Conservation (phyloP, 371 early-diverging fungal genomes). For the Gilbertella persicaria region DNA sequence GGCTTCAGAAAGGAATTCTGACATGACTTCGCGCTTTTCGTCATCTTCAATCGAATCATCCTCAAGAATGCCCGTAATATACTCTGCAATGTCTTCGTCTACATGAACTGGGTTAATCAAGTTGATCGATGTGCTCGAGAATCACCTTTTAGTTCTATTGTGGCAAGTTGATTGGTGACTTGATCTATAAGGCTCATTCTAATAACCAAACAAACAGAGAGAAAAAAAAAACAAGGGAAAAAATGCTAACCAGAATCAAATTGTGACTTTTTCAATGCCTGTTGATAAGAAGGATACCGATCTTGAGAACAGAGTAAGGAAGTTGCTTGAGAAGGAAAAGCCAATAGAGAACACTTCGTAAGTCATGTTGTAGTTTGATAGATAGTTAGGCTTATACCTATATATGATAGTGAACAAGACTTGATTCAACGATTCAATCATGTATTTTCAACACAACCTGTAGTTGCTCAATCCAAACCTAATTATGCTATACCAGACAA, state of each 20-base stretch:
- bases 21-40: constrained; percentile 59
- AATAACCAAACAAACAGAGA: background rate
- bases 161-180: constrained; percentile 27
- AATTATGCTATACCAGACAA: constrained; percentile 26
- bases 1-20: constrained; percentile 55
- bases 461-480: constrained; percentile 11
- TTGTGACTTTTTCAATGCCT: background rate
- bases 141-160: constrained; percentile 33
- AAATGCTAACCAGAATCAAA: too few relatives aligned
- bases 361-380: too few relatives aligned
- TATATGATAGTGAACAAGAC: constrained; percentile 25
- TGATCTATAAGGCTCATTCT: constrained; percentile 30
- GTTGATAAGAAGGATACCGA: background rate
- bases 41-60: constrained; percentile 57
- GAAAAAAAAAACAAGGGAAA: background rate
- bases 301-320: background rate
- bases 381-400: background rate
- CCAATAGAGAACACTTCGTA: too few relatives aligned
- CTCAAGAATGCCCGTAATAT: constrained; percentile 57
- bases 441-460: constrained; percentile 29
- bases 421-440: constrained; percentile 31
- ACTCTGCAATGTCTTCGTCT: constrained; percentile 56
- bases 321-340: background rate
- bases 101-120: background rate
- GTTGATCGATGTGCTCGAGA: background rate